These are phyloP conservation scores for Kwoniella shandongensis DNA, from an alignment of 768 basidiomycete genomes.

Conservation along the genomic window DNA sequence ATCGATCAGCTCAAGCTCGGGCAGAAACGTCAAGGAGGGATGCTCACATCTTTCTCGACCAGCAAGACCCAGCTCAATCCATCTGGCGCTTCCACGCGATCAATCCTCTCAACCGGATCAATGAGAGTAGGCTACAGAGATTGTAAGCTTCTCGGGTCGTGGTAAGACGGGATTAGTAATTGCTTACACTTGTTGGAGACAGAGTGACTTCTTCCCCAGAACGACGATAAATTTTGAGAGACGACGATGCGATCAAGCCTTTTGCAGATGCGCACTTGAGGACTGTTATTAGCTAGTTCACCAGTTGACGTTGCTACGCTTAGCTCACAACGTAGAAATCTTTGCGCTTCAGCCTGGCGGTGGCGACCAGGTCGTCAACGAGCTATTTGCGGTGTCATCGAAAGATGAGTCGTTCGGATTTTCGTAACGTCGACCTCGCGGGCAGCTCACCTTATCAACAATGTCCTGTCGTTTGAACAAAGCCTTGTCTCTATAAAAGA, in stretches of 20 bases:
- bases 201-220: constrained; percentile 58
- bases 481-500: constrained; percentile 79
- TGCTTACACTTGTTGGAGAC: constrained; percentile 25
- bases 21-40: neutral
- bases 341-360: constrained; percentile 68
- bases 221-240: constrained; percentile 62
- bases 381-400: too few species aligned
- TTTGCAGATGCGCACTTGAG: constrained; percentile 80
- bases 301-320: neutral
- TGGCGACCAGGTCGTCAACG: constrained; percentile 85
- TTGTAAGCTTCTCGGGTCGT: neutral
- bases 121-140: constrained; percentile 67
- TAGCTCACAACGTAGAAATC: constrained; percentile 74
- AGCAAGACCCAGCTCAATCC: constrained; percentile 74
- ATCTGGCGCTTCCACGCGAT: constrained; percentile 61
- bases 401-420: too few species aligned
- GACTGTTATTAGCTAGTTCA: neutral
- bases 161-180: constrained; percentile 1
- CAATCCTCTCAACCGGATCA: constrained; percentile 72
- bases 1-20: neutral
- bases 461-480: constrained; percentile 75
- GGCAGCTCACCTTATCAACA: constrained; percentile 71
- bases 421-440: too few species aligned
- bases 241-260: constrained; percentile 75
- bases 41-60: constrained; percentile 84